A percentile compares a stretch with the other conserved stretches of the same genome.
Evolutionary conservation across 257 asterid species (phyloP).

Genomic region (Jasminum sambac): DNA sequence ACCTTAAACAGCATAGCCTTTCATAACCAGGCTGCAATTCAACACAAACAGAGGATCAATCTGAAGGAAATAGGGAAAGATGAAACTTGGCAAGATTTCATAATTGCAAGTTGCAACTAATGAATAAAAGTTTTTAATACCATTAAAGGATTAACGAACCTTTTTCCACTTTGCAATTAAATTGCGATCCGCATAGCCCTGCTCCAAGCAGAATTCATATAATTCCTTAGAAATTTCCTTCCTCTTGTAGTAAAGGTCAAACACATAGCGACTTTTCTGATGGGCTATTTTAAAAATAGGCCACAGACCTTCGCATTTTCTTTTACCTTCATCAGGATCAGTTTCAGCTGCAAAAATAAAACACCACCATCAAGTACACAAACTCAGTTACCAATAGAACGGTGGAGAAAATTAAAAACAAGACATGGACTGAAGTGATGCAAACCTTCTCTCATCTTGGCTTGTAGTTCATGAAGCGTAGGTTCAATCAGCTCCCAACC

Average conservation of each 20-base stretch:
- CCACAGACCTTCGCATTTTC: constrained; percentile 90
- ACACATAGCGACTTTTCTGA: constrained; percentile 85
- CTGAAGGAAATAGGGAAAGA: neutral
- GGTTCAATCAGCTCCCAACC: constrained; percentile 98
- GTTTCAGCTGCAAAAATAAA: constrained; percentile 60
- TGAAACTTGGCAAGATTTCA: neutral
- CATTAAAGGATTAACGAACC: constrained; percentile 34
- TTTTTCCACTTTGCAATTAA: constrained; percentile 93
- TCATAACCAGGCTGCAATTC: constrained; percentile 87
- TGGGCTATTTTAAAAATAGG: constrained; percentile 93
- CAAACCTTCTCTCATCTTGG: constrained; percentile 91
- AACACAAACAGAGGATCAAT: neutral
- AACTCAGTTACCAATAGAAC: neutral
- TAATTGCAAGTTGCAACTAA: neutral
- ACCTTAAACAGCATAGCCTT: constrained; percentile 85
- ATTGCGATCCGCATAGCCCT: constrained; percentile 91
- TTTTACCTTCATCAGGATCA: constrained; percentile 80
- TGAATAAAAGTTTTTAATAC: neutral
- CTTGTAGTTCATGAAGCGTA: constrained; percentile 76
- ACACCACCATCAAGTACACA: neutral
- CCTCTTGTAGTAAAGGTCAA: constrained; percentile 75
- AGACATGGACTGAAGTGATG: constrained; percentile 1
- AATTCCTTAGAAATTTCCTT: constrained; percentile 84
- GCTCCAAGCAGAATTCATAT: constrained; percentile 89
- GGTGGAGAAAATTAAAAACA: neutral